Evolutionary conservation across 2,329 filamentous ascomycete species (phyloP).

Genomic region (Nannizzia gypsea): DNA sequence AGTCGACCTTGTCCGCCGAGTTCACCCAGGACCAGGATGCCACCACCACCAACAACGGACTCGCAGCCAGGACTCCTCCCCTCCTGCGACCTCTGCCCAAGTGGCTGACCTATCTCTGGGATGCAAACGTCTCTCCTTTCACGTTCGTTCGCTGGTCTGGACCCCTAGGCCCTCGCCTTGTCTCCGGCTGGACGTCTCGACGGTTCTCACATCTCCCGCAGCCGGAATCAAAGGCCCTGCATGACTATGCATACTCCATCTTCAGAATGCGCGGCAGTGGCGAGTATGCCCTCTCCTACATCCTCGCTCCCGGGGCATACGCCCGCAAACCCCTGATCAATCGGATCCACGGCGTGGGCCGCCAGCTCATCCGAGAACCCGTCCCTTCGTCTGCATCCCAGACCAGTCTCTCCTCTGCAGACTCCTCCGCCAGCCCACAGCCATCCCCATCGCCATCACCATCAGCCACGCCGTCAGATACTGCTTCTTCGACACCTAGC

Average conservation of each 20-base stretch:
- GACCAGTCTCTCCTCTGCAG: slow-evolving; percentile 12
- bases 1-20: slow-evolving; percentile 63
- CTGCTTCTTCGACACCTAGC: slow-evolving; percentile 8
- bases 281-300: slow-evolving; percentile 84
- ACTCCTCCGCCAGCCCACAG: slow-evolving; percentile 13
- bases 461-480: neutral
- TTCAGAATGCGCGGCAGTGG: slow-evolving; percentile 87
- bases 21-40: slow-evolving; percentile 60
- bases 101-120: slow-evolving; percentile 92
- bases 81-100: slow-evolving; percentile 56
- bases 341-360: slow-evolving; percentile 72
- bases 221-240: slow-evolving; percentile 69
- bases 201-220: slow-evolving; percentile 79
- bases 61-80: slow-evolving; percentile 28
- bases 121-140: slow-evolving; percentile 92
- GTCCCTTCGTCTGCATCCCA: slow-evolving; percentile 6
- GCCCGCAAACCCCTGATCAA: slow-evolving; percentile 79
- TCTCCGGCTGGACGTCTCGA: slow-evolving; percentile 88
- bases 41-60: slow-evolving; percentile 19
- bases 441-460: too few relatives aligned
- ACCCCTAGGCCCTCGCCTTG: slow-evolving; percentile 78
- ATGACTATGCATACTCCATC: slow-evolving; percentile 87
- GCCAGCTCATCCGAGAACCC: slow-evolving; percentile 44
- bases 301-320: slow-evolving; percentile 86
- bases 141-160: slow-evolving; percentile 78